Conservation (phyloP, 805 yeast species). For the Saccharomyces jurei region DNA sequence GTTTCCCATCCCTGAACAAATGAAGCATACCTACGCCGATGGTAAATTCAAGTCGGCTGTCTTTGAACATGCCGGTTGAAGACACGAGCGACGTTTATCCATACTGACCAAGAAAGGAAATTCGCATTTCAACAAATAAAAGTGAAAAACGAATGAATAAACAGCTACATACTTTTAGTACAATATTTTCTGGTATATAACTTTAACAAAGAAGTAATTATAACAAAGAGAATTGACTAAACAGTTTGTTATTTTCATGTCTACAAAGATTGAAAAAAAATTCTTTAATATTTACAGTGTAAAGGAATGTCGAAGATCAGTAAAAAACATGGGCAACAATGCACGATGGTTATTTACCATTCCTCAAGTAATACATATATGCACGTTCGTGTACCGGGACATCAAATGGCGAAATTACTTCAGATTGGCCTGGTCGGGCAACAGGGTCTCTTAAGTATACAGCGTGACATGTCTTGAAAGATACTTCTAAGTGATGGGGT, state of each 20-base stretch:
- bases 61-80: conserved; percentile 74
- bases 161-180: not conserved
- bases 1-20: conserved; percentile 84
- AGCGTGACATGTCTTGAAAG: conserved; percentile 89
- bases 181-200: not conserved
- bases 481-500: conserved; percentile 87
- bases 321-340: not conserved
- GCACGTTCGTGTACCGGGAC: conserved; percentile 83
- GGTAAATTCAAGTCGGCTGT: conserved; percentile 63
- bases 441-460: conserved; percentile 95
- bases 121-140: not conserved
- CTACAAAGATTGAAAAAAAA: not conserved
- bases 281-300: conserved; percentile 5
- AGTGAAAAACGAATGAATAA: not conserved
- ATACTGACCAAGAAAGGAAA: not conserved
- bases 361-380: conserved; percentile 84
- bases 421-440: conserved; percentile 94
- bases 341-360: conserved; percentile 37
- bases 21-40: conserved; percentile 56
- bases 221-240: not conserved
- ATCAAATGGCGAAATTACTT: conserved; percentile 85
- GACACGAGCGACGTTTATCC: not conserved
- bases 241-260: not conserved
- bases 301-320: not conserved
- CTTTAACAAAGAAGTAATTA: not conserved